Percentiles rank a stretch among this genome's conserved stretches.
Evolutionary conservation across 768 basidiomycete species (phyloP).

Genomic region (Calocybe gangraenosa): DNA sequence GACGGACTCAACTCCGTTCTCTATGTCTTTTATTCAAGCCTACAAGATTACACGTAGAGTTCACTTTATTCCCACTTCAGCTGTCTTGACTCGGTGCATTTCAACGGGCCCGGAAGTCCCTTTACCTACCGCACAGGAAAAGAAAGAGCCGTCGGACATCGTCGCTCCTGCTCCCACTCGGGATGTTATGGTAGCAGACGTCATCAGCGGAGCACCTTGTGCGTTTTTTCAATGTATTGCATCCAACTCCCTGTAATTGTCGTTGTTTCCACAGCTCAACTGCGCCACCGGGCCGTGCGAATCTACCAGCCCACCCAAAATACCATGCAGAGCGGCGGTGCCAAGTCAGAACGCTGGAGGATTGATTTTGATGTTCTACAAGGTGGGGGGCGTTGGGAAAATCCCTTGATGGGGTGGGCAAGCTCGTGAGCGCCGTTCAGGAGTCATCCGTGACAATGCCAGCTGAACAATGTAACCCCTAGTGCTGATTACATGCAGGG

Average conservation of each 20-base stretch:
- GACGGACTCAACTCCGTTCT: neutral
- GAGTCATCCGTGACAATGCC: neutral
- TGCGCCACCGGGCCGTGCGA: conserved; percentile 82
- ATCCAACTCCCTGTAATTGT: neutral
- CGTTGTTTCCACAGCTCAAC: conserved; percentile 50
- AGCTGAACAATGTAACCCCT: conserved; percentile 2
- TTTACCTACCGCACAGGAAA: conserved; percentile 23
- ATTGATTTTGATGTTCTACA: conserved; percentile 93
- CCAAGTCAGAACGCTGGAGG: conserved; percentile 85
- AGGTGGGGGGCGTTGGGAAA: conserved; percentile 94
- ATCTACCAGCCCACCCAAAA: conserved; percentile 92
- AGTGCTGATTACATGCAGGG: conserved; percentile 98
- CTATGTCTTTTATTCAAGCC: conserved; percentile 56
- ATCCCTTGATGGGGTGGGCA: conserved; percentile 96
- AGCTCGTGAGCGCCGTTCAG: conserved; percentile 64
- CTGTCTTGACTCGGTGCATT: conserved; percentile 21
- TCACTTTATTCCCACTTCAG: conserved; percentile 15
- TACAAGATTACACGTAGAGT: conserved; percentile 27
- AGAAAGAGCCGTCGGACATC: conserved; percentile 33
- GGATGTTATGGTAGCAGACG: conserved; percentile 74
- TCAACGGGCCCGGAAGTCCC: conserved; percentile 23
- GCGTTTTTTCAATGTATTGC: conserved; percentile 19
- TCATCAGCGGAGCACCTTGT: conserved; percentile 86
- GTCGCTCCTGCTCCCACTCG: conserved; percentile 41
- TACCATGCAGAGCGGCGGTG: conserved; percentile 91